Evolutionary conservation across 805 yeast species (phyloP).

Genomic region (Komagataella ulmi): DNA sequence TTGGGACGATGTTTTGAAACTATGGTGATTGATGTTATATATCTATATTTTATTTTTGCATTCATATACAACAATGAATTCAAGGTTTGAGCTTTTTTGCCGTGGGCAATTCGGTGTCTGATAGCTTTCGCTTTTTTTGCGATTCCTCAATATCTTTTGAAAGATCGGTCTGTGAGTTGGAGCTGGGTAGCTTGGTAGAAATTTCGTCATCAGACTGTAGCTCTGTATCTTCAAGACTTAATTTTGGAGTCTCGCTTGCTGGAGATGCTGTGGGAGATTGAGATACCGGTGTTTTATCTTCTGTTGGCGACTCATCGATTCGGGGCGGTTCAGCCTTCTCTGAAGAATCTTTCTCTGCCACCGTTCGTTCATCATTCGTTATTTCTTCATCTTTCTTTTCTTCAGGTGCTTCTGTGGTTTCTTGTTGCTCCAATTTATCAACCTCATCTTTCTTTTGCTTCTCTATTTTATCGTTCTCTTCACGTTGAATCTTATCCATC

Average conservation of each 20-base stretch:
- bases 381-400: not conserved
- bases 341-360: not conserved
- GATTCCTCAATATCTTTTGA: not conserved
- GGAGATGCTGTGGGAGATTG: not conserved
- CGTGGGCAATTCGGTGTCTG: not conserved
- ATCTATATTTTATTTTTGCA: not conserved
- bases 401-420: not conserved
- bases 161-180: not conserved
- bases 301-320: not conserved
- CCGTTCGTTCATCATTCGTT: not conserved
- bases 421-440: not conserved
- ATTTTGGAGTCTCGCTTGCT: not conserved
- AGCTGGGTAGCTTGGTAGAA: not conserved
- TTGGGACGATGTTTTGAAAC: conserved; percentile 40
- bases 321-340: not conserved
- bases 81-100: not conserved
- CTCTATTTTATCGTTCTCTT: not conserved
- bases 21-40: conserved; percentile 33
- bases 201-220: not conserved
- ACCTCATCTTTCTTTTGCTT: not conserved
- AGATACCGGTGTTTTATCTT: not conserved
- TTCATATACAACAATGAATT: not conserved
- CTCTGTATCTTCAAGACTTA: not conserved
- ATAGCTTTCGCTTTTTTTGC: not conserved
- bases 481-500: not conserved